Percentiles rank a stretch among this genome's conserved stretches.
phyloP scores from a whole-genome alignment of 148 eudicot genomes.

The Camellia lanceoleosa region DNA sequence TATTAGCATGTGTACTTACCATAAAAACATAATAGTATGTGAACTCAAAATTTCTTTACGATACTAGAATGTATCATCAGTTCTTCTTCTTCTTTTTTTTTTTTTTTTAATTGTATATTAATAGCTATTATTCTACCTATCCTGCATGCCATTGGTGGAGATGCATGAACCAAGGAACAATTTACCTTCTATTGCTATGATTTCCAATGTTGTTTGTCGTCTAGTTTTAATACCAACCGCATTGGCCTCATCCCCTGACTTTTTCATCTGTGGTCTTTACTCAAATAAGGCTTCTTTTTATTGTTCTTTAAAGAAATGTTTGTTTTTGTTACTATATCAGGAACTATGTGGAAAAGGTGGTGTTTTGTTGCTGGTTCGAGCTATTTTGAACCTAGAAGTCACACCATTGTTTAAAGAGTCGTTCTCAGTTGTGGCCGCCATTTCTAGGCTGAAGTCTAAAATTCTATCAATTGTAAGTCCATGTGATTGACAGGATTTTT shows the following conservation, averaged over 20 bases:
- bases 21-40: background rate
- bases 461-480: slow-evolving; percentile 78
- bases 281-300: background rate
- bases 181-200: background rate
- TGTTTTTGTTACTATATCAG: slow-evolving; percentile 38
- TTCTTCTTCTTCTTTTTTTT: background rate
- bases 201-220: background rate
- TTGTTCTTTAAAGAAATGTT: background rate
- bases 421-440: slow-evolving; percentile 52
- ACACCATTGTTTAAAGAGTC: slow-evolving; percentile 35
- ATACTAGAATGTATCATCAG: background rate
- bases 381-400: slow-evolving; percentile 55
- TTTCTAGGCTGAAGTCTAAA: slow-evolving; percentile 82
- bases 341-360: slow-evolving; percentile 85
- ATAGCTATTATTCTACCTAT: background rate
- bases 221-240: background rate
- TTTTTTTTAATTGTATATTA: background rate
- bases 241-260: slow-evolving; percentile 1
- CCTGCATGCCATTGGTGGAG: background rate
- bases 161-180: background rate
- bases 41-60: background rate
- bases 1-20: background rate
- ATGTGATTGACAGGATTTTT: slow-evolving; percentile 4
- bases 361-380: slow-evolving; percentile 63
- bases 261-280: background rate